These are phyloP conservation scores for Trichoderma virens DNA, from an alignment of 495 filamentous ascomycete species.

Conservation along the genomic window DNA sequence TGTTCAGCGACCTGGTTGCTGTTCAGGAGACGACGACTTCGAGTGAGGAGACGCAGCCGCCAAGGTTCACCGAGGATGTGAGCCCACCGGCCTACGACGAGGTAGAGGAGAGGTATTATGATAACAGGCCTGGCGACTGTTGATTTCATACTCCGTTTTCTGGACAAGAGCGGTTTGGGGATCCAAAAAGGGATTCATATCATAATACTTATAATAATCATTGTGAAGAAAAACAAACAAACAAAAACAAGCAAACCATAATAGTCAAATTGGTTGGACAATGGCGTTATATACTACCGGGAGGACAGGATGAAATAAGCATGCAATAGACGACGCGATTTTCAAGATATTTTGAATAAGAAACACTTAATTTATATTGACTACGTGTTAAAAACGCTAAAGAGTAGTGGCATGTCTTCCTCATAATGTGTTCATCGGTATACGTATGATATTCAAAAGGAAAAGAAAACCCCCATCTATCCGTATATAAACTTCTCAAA, in stretches of 20 bases:
- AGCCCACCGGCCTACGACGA: neutral
- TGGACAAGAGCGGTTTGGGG: neutral
- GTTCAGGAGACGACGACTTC: constrained; percentile 29
- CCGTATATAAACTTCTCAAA: constrained; percentile 79
- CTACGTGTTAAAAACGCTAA: too few species aligned
- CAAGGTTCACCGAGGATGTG: constrained; percentile 9
- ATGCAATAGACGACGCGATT: neutral
- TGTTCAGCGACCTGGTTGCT: constrained; percentile 34
- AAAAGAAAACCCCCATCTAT: constrained; percentile 9
- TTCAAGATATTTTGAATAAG: neutral
- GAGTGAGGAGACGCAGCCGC: constrained; percentile 22
- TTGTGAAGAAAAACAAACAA: neutral
- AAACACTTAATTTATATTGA: neutral
- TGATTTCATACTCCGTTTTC: neutral
- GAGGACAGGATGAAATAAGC: neutral
- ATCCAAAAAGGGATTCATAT: neutral
- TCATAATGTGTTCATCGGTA: too few species aligned
- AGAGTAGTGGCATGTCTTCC: too few species aligned
- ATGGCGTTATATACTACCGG: neutral
- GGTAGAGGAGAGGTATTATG: neutral
- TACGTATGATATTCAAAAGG: too few species aligned
- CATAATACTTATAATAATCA: neutral
- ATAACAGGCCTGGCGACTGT: neutral
- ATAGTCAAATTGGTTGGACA: neutral
- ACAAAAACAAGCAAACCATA: too few species aligned